These are phyloP conservation scores for Cercophora samala DNA, from an alignment of 495 filamentous ascomycete species.

Conservation along the genomic window DNA sequence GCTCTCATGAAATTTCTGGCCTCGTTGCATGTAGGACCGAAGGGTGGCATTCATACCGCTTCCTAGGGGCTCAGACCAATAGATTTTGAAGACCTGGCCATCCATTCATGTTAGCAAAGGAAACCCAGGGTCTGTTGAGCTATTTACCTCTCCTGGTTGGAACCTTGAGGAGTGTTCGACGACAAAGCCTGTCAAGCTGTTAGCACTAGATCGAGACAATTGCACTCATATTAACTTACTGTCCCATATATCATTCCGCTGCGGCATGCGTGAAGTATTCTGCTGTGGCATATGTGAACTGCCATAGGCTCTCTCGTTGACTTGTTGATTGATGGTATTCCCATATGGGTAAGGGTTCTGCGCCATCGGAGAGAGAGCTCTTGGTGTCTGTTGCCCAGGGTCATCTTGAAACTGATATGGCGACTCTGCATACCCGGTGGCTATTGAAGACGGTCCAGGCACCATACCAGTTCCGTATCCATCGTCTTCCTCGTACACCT, in stretches of 20 bases:
- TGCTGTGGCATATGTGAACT: not conserved
- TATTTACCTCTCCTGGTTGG: constrained; percentile 40
- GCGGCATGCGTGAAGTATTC: no score
- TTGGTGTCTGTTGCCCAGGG: constrained; percentile 20
- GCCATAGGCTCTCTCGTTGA: not conserved
- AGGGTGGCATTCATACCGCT: constrained; percentile 23
- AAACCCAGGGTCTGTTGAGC: not conserved
- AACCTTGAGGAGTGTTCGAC: constrained; percentile 43
- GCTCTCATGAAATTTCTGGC: constrained; percentile 38
- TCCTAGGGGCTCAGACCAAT: constrained; percentile 47
- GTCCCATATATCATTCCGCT: not conserved
- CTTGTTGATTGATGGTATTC: not conserved
- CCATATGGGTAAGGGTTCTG: not conserved
- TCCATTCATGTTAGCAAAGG: not conserved
- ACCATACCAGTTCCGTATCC: not conserved
- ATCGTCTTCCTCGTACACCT: not conserved
- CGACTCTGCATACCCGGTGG: not conserved
- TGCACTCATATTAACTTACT: not conserved
- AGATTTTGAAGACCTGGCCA: constrained; percentile 45
- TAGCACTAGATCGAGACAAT: not conserved
- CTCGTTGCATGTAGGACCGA: constrained; percentile 19
- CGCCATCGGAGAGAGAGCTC: not conserved
- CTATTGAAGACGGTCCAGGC: not conserved
- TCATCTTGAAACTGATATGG: constrained; percentile 10
- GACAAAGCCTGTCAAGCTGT: constrained; percentile 34